A percentile compares a stretch with the other conserved stretches of the same genome.
Evolutionary conservation across 2,329 filamentous ascomycete species (phyloP).

Genomic region (Fusarium oligoseptatum): DNA sequence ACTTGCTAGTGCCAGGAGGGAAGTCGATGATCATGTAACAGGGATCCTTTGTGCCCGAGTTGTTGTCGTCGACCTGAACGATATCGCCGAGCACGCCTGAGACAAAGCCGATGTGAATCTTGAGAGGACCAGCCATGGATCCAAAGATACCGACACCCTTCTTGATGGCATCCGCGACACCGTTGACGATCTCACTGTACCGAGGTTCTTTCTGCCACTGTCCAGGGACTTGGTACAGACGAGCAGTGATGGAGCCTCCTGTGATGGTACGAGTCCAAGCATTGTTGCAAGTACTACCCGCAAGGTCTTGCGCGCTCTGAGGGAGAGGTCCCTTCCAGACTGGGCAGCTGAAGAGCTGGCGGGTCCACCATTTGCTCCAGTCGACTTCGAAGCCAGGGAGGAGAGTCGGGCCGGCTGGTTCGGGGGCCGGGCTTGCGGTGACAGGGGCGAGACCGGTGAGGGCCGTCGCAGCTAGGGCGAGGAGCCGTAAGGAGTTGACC

Average conservation of each 20-base stretch:
- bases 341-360: slow-evolving; percentile 16
- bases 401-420: background rate
- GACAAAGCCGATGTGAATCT: slow-evolving; percentile 26
- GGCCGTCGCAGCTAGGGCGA: background rate
- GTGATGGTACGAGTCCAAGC: slow-evolving; percentile 7
- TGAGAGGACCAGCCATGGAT: slow-evolving; percentile 13
- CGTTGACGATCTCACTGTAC: slow-evolving; percentile 27
- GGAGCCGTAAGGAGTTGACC: background rate
- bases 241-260: slow-evolving; percentile 15
- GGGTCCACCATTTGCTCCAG: background rate
- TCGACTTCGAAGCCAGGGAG: slow-evolving; percentile 1
- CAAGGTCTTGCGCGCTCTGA: slow-evolving; percentile 19
- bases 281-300: slow-evolving; percentile 14
- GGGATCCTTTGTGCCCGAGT: slow-evolving; percentile 13
- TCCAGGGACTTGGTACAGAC: slow-evolving; percentile 28
- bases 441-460: background rate
- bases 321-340: slow-evolving; percentile 25
- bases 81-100: slow-evolving; percentile 22
- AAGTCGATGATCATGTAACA: slow-evolving; percentile 27
- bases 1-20: slow-evolving; percentile 2
- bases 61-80: slow-evolving; percentile 27
- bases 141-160: slow-evolving; percentile 16
- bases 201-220: slow-evolving; percentile 12
- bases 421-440: background rate
- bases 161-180: slow-evolving; percentile 21